phyloP scores from a whole-genome alignment of 495 filamentous ascomycete genomes.

The Trichocladium antarcticum region DNA sequence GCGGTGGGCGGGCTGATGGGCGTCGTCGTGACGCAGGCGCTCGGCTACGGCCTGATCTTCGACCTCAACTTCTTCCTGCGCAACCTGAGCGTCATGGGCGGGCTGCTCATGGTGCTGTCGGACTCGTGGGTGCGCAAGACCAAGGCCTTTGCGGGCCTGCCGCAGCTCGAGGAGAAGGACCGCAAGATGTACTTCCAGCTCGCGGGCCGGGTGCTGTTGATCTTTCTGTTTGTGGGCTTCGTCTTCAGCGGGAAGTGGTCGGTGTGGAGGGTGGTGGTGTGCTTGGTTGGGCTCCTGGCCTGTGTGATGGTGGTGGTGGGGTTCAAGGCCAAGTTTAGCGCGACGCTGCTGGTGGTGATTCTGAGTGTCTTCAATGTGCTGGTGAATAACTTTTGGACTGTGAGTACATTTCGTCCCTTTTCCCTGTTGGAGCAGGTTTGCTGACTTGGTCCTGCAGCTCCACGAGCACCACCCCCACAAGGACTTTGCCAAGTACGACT shows the following conservation, averaged over 20 bases:
- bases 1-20: slow-evolving; percentile 81
- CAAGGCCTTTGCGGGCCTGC: slow-evolving; percentile 90
- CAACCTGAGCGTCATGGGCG: slow-evolving; percentile 93
- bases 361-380: slow-evolving; percentile 91
- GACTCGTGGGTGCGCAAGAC: slow-evolving; percentile 97
- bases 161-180: slow-evolving; percentile 94
- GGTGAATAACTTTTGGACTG: slow-evolving; percentile 99
- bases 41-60: slow-evolving; percentile 97
- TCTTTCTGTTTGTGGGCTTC: slow-evolving; percentile 94
- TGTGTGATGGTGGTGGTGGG: slow-evolving; percentile 98
- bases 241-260: slow-evolving; percentile 92
- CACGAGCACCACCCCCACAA: slow-evolving; percentile 97
- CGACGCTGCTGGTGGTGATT: slow-evolving; percentile 84
- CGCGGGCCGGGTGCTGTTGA: slow-evolving; percentile 87
- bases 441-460: slow-evolving; percentile 48
- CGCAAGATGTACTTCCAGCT: slow-evolving; percentile 99
- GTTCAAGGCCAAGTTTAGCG: slow-evolving; percentile 99
- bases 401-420: slow-evolving; percentile 39
- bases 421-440: not conserved
- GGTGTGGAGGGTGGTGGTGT: slow-evolving; percentile 71
- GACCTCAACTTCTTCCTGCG: slow-evolving; percentile 99
- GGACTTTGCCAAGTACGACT: slow-evolving; percentile 99
- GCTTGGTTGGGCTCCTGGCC: slow-evolving; percentile 70
- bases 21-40: slow-evolving; percentile 89
- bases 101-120: slow-evolving; percentile 92